Conservation (phyloP, 1,284 basidiomycete species). For the Meira miltonrushii region DNA sequence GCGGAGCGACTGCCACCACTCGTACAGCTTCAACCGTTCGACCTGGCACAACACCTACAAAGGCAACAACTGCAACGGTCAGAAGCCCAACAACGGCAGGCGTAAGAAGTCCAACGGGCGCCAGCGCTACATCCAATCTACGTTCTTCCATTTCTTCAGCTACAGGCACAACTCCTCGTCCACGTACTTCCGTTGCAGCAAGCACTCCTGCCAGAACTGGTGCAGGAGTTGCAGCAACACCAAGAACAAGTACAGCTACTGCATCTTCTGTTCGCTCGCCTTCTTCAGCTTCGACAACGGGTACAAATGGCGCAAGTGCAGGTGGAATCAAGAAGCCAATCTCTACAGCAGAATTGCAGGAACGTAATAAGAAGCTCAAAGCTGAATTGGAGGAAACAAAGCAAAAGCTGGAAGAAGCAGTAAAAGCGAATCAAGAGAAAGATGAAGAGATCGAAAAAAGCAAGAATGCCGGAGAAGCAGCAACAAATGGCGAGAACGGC, state of each 20-base stretch:
- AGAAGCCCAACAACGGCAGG: background rate
- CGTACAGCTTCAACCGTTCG: background rate
- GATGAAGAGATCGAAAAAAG: conserved; percentile 3
- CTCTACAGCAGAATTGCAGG: conserved; percentile 2
- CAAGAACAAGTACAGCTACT: background rate
- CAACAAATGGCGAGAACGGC: conserved; percentile 1
- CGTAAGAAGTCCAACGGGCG: background rate
- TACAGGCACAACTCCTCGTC: background rate
- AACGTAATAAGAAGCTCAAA: conserved; percentile 4
- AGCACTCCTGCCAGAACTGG: background rate
- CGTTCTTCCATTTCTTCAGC: background rate
- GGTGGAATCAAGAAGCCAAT: conserved; percentile 1
- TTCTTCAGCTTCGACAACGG: background rate
- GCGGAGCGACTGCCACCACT: background rate
- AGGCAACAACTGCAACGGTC: background rate
- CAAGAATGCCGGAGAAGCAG: background rate
- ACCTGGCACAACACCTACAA: background rate
- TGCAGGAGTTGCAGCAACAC: background rate
- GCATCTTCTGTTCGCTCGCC: conserved; percentile 1
- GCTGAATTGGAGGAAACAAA: conserved; percentile 6
- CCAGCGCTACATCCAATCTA: background rate
- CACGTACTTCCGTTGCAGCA: background rate
- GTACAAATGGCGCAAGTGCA: background rate
- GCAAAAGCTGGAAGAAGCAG: conserved; percentile 4
- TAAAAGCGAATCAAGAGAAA: background rate